These are phyloP conservation scores for Hericium alpestre DNA, from an alignment of 768 basidiomycete species.

Conservation along the genomic window DNA sequence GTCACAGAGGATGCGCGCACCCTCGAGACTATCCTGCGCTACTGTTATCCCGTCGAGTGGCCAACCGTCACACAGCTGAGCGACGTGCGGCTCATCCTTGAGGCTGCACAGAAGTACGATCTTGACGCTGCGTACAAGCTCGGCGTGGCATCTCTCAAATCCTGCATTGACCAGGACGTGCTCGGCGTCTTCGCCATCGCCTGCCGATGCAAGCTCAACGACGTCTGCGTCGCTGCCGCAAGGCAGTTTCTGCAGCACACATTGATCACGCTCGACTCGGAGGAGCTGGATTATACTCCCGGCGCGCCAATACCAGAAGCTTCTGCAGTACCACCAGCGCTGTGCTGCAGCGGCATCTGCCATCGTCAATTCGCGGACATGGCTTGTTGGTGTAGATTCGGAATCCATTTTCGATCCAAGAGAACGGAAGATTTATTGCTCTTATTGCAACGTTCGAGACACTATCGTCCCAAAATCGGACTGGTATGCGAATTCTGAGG, in stretches of 20 bases:
- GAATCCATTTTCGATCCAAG: too few species aligned
- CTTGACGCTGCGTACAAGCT: background rate
- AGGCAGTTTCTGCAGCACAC: background rate
- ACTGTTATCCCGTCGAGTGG: background rate
- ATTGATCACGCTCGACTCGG: background rate
- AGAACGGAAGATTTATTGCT: too few species aligned
- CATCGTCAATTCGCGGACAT: background rate
- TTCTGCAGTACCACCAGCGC: background rate
- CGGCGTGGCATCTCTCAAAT: background rate
- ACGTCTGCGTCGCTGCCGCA: background rate
- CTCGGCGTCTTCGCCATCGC: background rate
- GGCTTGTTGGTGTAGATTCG: background rate
- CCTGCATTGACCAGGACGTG: background rate
- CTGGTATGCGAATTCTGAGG: too few species aligned
- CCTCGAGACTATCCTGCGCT: background rate
- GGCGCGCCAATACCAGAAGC: background rate
- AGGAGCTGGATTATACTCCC: background rate
- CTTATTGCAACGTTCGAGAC: too few species aligned
- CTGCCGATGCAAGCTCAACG: background rate
- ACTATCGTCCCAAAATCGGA: too few species aligned
- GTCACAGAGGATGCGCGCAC: background rate
- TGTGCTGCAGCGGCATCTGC: background rate
- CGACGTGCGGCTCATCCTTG: background rate
- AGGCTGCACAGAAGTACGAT: background rate
- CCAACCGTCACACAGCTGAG: background rate